These are phyloP conservation scores for Butyriboletus loyo DNA, from an alignment of 768 basidiomycete species.

Conservation along the genomic window DNA sequence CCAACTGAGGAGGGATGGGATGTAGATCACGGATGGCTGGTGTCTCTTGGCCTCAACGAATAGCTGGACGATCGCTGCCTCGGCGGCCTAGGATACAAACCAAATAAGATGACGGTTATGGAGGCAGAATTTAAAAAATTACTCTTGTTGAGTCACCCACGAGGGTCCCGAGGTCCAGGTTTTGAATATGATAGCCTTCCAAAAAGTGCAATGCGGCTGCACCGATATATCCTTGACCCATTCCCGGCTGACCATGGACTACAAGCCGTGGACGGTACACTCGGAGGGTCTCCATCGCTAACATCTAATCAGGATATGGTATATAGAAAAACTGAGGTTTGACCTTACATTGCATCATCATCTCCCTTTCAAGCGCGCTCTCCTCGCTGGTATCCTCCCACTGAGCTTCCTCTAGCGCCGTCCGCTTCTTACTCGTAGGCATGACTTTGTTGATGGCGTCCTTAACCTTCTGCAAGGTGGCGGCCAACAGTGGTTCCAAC, in stretches of 20 bases:
- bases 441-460: slow-evolving; percentile 67
- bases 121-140: slow-evolving; percentile 27
- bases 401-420: slow-evolving; percentile 91
- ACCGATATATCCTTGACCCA: slow-evolving; percentile 91
- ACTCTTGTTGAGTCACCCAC: slow-evolving; percentile 89
- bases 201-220: slow-evolving; percentile 90
- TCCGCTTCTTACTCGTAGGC: slow-evolving; percentile 77
- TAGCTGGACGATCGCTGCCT: slow-evolving; percentile 91
- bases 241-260: slow-evolving; percentile 75
- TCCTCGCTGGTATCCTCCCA: slow-evolving; percentile 80
- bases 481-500: slow-evolving; percentile 71
- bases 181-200: slow-evolving; percentile 95
- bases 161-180: slow-evolving; percentile 83
- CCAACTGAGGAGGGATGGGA: slow-evolving; percentile 87
- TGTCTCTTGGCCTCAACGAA: slow-evolving; percentile 97
- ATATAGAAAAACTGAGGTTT: not conserved
- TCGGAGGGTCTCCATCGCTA: slow-evolving; percentile 89
- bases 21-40: slow-evolving; percentile 93
- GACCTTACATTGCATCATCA: slow-evolving; percentile 77
- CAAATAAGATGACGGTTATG: not conserved
- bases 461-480: slow-evolving; percentile 70
- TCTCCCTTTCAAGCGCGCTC: slow-evolving; percentile 85
- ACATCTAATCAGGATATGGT: slow-evolving; percentile 4
- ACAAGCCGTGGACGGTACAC: slow-evolving; percentile 88
- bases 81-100: slow-evolving; percentile 57